Evolutionary conservation across 1,139 yeast genomes (phyloP).

Genomic region (Diutina neorugosa): DNA sequence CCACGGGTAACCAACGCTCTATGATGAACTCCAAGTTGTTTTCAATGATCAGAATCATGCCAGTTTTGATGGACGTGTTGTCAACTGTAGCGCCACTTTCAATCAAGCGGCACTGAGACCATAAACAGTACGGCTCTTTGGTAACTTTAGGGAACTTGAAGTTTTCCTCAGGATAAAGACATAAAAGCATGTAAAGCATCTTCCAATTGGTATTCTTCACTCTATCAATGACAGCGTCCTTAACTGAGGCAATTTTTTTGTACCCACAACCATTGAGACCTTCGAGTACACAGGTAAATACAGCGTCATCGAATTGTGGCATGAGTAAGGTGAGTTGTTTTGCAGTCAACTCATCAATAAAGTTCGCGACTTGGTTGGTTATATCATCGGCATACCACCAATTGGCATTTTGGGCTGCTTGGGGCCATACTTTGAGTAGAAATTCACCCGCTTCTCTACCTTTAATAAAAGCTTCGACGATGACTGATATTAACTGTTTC

Average conservation of each 20-base stretch:
- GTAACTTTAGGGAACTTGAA: neutral
- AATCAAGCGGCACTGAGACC: neutral
- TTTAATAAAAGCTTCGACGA: slow-evolving; percentile 36
- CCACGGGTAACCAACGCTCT: slow-evolving; percentile 12
- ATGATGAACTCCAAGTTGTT: neutral
- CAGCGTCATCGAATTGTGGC: slow-evolving; percentile 3
- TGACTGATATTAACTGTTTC: slow-evolving; percentile 19
- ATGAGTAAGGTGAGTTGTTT: slow-evolving; percentile 26
- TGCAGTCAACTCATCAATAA: slow-evolving; percentile 31
- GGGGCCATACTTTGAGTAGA: slow-evolving; percentile 32
- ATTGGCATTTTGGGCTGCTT: slow-evolving; percentile 11
- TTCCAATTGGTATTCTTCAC: neutral
- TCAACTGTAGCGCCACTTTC: neutral
- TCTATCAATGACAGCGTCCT: neutral
- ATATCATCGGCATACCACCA: slow-evolving; percentile 20
- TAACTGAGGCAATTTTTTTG: neutral
- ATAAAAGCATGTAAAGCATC: neutral
- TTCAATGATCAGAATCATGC: neutral
- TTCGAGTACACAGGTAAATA: slow-evolving; percentile 18
- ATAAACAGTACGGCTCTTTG: neutral
- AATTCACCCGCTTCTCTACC: slow-evolving; percentile 51
- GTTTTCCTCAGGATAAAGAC: neutral
- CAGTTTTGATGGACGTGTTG: neutral
- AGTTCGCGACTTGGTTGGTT: slow-evolving; percentile 23
- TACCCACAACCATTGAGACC: slow-evolving; percentile 18